Conservation (phyloP, 768 basidiomycete genomes). For the Pisolithus orientalis region DNA sequence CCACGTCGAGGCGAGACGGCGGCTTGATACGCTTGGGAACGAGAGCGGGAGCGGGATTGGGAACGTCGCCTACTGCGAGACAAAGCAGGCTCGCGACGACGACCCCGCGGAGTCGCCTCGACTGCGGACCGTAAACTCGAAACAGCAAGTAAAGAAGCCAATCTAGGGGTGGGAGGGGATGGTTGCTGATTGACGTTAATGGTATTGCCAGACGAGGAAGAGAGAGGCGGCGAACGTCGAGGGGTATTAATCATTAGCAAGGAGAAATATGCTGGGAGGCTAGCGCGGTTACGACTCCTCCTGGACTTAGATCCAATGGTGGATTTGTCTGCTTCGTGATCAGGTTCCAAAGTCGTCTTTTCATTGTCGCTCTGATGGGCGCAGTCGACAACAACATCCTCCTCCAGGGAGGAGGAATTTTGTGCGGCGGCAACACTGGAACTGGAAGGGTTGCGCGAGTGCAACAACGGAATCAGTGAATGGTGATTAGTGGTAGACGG, state of each 20-base stretch:
- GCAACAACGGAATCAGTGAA: conserved; percentile 51
- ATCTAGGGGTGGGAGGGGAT: conserved; percentile 60
- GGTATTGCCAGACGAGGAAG: conserved; percentile 43
- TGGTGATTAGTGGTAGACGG: conserved; percentile 68
- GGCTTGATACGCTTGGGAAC: conserved; percentile 28
- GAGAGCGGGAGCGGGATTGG: conserved; percentile 37
- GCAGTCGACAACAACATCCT: conserved; percentile 33
- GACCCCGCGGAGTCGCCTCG: conserved; percentile 48
- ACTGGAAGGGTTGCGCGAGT: conserved; percentile 46
- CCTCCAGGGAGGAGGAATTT: conserved; percentile 37
- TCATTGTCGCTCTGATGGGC: conserved; percentile 31
- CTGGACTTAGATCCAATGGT: conserved; percentile 36
- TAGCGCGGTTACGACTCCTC: conserved; percentile 60
- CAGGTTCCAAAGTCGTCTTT: conserved; percentile 23
- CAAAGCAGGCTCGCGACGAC: conserved; percentile 35
- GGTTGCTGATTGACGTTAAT: conserved; percentile 32
- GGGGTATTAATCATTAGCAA: conserved; percentile 50
- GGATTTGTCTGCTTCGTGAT: conserved; percentile 18
- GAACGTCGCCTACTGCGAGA: conserved; percentile 28
- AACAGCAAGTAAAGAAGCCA: conserved; percentile 26
- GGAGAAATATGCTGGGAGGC: conserved; percentile 72
- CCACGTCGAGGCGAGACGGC: conserved; percentile 8
- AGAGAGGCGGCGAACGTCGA: conserved; percentile 31
- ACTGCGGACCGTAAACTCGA: conserved; percentile 31
- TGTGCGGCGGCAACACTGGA: conserved; percentile 30